These are phyloP conservation scores for Ustilago bromivora DNA, from an alignment of 1,284 basidiomycete species.

Conservation along the genomic window DNA sequence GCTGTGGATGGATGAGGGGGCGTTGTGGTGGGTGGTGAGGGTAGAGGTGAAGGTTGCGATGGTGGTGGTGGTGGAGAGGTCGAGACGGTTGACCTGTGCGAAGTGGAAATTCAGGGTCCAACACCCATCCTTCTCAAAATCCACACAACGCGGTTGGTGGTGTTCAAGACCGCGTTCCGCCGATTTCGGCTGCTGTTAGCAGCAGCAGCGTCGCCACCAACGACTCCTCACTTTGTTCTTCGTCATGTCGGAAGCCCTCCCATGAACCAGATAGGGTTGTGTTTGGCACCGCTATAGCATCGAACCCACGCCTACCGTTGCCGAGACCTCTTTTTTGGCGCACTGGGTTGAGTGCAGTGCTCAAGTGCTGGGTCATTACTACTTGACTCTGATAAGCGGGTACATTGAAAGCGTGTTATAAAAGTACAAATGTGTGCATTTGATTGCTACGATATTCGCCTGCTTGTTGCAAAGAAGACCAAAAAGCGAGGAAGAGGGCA, in stretches of 20 bases:
- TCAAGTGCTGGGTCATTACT: no score
- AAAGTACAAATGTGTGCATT: conserved; percentile 19
- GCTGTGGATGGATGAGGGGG: neutral
- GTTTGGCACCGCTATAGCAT: no score
- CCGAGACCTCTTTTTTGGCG: no score
- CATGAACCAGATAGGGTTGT: no score
- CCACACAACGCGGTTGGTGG: neutral
- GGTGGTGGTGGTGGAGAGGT: neutral
- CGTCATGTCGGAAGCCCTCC: no score
- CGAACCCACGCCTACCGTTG: no score
- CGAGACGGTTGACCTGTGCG: neutral
- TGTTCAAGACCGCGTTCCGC: neutral
- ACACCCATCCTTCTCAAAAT: neutral
- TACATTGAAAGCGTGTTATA: neutral
- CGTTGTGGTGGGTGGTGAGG: neutral
- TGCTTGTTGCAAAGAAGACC: neutral
- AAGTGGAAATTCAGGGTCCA: conserved; percentile 23
- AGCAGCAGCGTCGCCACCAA: no score
- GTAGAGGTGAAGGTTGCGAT: neutral
- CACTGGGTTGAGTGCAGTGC: no score
- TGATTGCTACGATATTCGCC: no score
- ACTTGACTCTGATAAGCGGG: no score
- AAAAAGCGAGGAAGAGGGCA: neutral
- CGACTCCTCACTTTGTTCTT: no score
- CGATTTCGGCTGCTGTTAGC: neutral